Base-by-base conservation (phyloP, 148 eudicot species). In the Rhododendron simsii region DNA sequence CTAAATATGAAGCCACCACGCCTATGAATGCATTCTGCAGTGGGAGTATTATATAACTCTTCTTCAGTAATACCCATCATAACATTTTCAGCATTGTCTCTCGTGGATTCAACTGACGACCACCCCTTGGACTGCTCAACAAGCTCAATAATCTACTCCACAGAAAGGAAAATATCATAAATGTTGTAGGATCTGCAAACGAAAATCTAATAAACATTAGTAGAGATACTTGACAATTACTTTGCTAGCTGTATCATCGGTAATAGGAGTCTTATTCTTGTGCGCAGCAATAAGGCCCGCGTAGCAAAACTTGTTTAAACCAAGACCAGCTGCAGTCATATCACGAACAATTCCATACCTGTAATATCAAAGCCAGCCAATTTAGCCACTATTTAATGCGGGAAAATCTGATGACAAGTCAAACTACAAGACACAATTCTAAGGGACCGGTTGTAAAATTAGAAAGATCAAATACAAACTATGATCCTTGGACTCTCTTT, bases 261-360 rank as follows among this genome's bases (percentile, higher is more conserved):
- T 48, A 47, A 47, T 53, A 83, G 96, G 92, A 28, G 14, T 87
- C 92, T 88, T 93, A 78, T 96, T 96, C 92, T 81, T 92, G 87
- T 96, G 99, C 33, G 96, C 99, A 87, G 93, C 84, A 89, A 96
- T 95, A 87, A 95, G 95, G 77, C 98, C 99, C 55, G 95, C 95
- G 91, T 96, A 96, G 87, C 99, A 96, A 84, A 88, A 96, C 86
- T 93, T 95, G 91, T 96, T 96, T 88, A 96, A 89, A 80, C 99
- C 99, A 86, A 96, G 98, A 87, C 99, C 99, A 89, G 96, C 96
- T 28, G 98, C 95, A 83, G 95, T 96, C 99, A 96, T 96, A 89
- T 96, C 99, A 83, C 98, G 93, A 83, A 96, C 98, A 90, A 96
- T 95, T 53, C 96, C 96, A 89, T 92, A 89, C 91, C 99, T 95